These are phyloP conservation scores for Tolypocladium amazonense DNA, from an alignment of 2,329 filamentous ascomycete species.

Conservation along the genomic window DNA sequence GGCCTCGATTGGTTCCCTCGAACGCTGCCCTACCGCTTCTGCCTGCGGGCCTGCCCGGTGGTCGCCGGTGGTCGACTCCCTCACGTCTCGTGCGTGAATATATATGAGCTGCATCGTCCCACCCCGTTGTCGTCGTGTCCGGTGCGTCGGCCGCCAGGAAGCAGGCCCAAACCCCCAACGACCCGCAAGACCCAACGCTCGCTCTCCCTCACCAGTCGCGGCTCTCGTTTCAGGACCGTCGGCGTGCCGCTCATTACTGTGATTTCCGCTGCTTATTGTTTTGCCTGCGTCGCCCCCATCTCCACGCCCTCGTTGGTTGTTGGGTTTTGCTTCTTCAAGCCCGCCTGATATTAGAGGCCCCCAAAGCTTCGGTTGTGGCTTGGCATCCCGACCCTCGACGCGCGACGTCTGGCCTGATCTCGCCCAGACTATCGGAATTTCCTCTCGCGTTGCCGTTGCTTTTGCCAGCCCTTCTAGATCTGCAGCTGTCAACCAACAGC, in stretches of 20 bases:
- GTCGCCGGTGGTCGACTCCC: neutral
- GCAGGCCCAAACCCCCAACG: neutral
- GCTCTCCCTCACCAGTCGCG: neutral
- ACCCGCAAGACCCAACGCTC: neutral
- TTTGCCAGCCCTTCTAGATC: neutral
- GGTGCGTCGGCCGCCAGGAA: neutral
- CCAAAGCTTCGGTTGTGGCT: neutral
- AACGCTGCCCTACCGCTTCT: neutral
- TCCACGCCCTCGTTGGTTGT: neutral
- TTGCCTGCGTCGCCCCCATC: neutral
- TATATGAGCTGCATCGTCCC: neutral
- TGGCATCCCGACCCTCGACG: neutral
- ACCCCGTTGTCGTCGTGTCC: neutral
- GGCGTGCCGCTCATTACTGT: neutral
- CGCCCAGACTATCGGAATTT: neutral
- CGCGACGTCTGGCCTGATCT: neutral
- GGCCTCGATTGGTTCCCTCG: neutral
- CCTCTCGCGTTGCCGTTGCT: neutral
- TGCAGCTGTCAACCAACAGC: neutral
- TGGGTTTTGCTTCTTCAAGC: neutral
- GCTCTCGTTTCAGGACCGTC: neutral
- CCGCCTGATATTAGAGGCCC: neutral
- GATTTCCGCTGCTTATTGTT: neutral
- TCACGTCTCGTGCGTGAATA: neutral
- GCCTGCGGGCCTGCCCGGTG: neutral